Conservation (phyloP, 1,284 basidiomycete genomes). For the Crocinoboletus sp. region DNA sequence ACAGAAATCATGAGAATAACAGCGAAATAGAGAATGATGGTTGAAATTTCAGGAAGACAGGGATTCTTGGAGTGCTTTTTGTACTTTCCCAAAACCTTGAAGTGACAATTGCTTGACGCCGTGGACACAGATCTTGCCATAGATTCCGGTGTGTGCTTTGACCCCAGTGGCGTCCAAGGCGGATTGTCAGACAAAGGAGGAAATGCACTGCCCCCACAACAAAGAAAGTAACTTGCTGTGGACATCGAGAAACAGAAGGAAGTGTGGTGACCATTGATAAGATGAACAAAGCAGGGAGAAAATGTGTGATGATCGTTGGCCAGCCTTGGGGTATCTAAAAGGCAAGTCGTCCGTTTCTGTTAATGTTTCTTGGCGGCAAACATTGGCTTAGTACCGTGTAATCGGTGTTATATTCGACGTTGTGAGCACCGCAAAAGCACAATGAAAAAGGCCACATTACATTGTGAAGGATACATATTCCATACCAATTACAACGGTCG, state of each 20-base stretch:
- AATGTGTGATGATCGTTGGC: background rate
- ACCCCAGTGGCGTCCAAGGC: slow-evolving; percentile 11
- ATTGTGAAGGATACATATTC: slow-evolving; percentile 19
- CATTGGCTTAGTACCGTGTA: background rate
- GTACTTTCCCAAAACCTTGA: slow-evolving; percentile 12
- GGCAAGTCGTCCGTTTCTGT: slow-evolving; percentile 8
- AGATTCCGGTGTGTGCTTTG: slow-evolving; percentile 15
- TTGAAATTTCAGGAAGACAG: background rate
- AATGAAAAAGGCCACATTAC: slow-evolving; percentile 23
- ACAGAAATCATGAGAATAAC: slow-evolving; percentile 8
- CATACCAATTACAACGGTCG: slow-evolving; percentile 8
- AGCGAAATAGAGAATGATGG: background rate
- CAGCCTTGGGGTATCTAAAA: slow-evolving; percentile 13
- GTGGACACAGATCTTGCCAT: slow-evolving; percentile 4
- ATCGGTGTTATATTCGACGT: slow-evolving; percentile 5
- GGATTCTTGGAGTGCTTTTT: slow-evolving; percentile 18
- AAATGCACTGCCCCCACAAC: slow-evolving; percentile 9
- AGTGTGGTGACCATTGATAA: slow-evolving; percentile 10
- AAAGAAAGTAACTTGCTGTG: slow-evolving; percentile 11
- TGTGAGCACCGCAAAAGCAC: slow-evolving; percentile 15
- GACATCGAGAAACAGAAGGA: slow-evolving; percentile 1
- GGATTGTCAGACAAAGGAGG: slow-evolving; percentile 21
- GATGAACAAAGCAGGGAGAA: slow-evolving; percentile 23
- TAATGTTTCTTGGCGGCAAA: slow-evolving; percentile 6
- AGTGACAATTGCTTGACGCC: slow-evolving; percentile 8